Base-by-base conservation (phyloP, 1,284 basidiomycete species). In the Nidula niveotomentosa region DNA sequence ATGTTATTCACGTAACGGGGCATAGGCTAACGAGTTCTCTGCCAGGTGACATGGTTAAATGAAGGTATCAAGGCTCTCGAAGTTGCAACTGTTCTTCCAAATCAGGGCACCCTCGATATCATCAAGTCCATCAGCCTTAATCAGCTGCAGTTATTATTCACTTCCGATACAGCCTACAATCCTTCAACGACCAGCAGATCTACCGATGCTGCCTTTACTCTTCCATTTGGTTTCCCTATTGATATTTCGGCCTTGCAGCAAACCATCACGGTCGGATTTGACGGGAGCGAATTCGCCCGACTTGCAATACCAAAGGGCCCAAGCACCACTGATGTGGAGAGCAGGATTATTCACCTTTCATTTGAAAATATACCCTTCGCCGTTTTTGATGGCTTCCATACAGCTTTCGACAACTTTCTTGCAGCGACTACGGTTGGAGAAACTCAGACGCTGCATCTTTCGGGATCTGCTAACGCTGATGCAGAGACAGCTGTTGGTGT, bases 401-500 rank as follows among this genome's bases (percentile, higher is more conserved):
- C 69, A 2, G 70, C 72, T 18, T 92, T 91, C 65, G 76, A 88
- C 48, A 64, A 76, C 57, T 92, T 92, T 69, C 65, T 92, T 36
- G 80, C 87, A n/a, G 79, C 81, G 8, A 88, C 86, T 2, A 89
- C 88, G 0, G 69, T 76, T 13, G 75, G 76, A 3, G 66, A 66
- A 36, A 70, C 64, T n/a, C 73, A 85, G 60, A 79, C 76, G 0
- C 74, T 93, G 59, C 68, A 71, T 7, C 71, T 92, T 4, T 80
- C 80, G 17, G 90, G 90, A 15, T 62, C 70, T 13, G 85, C 86
- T 8, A 80, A 84, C 62, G 78, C 79, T 5, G 79, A 81, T 55
- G 85, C 86, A 3, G 71, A 74, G n/a, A 92, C 90, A 1, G 89
- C 87, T 4, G 82, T 91, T 51, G 90, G 90, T n/a, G 61, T 82